These are phyloP conservation scores for Aurifilum marmelostoma DNA, from an alignment of 2,329 filamentous ascomycete species.

Conservation along the genomic window DNA sequence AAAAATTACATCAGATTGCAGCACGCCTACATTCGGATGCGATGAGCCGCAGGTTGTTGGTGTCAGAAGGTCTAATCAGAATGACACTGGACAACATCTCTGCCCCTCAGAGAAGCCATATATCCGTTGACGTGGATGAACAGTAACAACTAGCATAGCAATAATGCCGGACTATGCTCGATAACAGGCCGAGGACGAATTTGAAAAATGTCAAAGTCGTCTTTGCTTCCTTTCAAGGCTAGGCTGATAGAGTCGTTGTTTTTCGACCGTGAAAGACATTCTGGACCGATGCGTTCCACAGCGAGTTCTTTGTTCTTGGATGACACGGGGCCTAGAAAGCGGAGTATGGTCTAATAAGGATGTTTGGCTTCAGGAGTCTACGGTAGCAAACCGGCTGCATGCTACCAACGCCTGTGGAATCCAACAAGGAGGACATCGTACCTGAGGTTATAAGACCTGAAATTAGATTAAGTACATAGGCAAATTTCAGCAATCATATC, in stretches of 20 bases:
- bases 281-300: too few relatives aligned
- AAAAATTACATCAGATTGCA: background rate
- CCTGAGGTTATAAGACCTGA: too few relatives aligned
- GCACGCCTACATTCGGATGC: background rate
- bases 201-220: background rate
- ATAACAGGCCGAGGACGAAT: background rate
- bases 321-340: too few relatives aligned
- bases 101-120: background rate
- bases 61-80: background rate
- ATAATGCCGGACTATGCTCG: background rate
- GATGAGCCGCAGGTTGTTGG: background rate
- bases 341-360: too few relatives aligned
- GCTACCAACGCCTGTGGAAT: too few relatives aligned
- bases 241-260: background rate
- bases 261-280: too few relatives aligned
- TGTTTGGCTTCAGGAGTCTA: too few relatives aligned
- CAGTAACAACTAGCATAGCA: background rate
- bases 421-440: too few relatives aligned
- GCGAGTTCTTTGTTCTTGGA: too few relatives aligned
- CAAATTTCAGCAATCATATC: too few relatives aligned
- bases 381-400: too few relatives aligned
- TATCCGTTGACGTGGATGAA: background rate
- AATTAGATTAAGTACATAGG: too few relatives aligned
- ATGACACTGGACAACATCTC: background rate
- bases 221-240: background rate